Conservation (phyloP, 208 protist genomes). For the Blechomonas ayalai region DNA sequence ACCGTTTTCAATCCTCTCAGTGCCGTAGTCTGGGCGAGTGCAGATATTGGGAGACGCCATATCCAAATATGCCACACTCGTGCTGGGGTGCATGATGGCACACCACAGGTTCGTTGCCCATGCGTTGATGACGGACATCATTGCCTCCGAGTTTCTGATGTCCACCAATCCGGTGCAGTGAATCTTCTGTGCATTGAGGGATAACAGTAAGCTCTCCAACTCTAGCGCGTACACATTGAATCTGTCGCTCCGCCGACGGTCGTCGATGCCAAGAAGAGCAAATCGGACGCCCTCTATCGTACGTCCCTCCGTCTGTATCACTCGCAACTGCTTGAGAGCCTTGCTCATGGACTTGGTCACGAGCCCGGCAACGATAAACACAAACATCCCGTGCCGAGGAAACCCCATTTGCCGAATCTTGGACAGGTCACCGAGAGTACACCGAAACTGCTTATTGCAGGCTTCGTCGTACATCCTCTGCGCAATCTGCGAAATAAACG, state of each 20-base stretch:
- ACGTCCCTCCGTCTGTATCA: slow-evolving; percentile 10
- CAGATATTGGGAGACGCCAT: slow-evolving; percentile 20
- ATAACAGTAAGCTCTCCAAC: slow-evolving; percentile 44
- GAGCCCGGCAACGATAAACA: slow-evolving; percentile 38
- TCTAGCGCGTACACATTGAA: slow-evolving; percentile 45
- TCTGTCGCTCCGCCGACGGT: slow-evolving; percentile 18
- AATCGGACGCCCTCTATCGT: slow-evolving; percentile 27
- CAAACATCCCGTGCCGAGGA: slow-evolving; percentile 28
- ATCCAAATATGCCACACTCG: slow-evolving; percentile 36
- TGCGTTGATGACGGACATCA: slow-evolving; percentile 19
- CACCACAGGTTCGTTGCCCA: slow-evolving; percentile 34
- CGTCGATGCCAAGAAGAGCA: slow-evolving; percentile 43
- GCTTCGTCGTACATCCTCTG: slow-evolving; percentile 19
- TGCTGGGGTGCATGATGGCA: slow-evolving; percentile 25
- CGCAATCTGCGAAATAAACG: slow-evolving; percentile 15
- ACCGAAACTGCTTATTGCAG: slow-evolving; percentile 20
- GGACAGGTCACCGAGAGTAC: slow-evolving; percentile 22
- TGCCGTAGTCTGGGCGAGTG: too few species aligned
- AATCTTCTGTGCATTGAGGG: slow-evolving; percentile 30
- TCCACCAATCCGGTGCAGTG: slow-evolving; percentile 42
- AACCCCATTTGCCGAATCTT: slow-evolving; percentile 35
- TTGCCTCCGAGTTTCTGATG: slow-evolving; percentile 9
- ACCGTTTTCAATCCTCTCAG: too few species aligned
- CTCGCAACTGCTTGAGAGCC: slow-evolving; percentile 20
- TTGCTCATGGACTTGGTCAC: slow-evolving; percentile 30